phyloP scores from a whole-genome alignment of 202 grass and related monocot genomes.

The Digitaria exilis region DNA sequence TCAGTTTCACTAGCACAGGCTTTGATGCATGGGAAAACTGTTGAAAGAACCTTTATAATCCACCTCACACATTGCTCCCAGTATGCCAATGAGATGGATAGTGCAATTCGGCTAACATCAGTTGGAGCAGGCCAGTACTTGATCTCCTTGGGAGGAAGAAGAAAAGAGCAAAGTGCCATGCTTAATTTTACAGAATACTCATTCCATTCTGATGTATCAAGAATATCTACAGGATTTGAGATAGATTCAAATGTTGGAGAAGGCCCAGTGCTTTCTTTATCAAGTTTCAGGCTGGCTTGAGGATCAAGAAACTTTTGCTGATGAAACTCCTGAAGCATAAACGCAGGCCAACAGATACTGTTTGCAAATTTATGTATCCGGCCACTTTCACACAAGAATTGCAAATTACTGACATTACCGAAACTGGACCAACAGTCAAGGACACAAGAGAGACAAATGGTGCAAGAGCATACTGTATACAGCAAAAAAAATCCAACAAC shows the following conservation, averaged over 20 bases:
- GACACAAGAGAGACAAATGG: slow-evolving; percentile 39
- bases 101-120: slow-evolving; percentile 61
- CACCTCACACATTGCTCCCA: slow-evolving; percentile 94
- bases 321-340: slow-evolving; percentile 84
- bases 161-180: slow-evolving; percentile 86
- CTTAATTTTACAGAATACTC: slow-evolving; percentile 82
- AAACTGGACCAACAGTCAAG: slow-evolving; percentile 81
- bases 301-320: slow-evolving; percentile 48
- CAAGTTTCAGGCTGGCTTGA: slow-evolving; percentile 34
- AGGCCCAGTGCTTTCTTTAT: slow-evolving; percentile 32
- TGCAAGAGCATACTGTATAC: slow-evolving; percentile 23
- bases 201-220: slow-evolving; percentile 77
- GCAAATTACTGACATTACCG: slow-evolving; percentile 89
- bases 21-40: slow-evolving; percentile 93
- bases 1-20: slow-evolving; percentile 77
- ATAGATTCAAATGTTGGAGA: slow-evolving; percentile 42
- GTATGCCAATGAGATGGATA: slow-evolving; percentile 80
- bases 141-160: slow-evolving; percentile 79
- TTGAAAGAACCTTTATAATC: slow-evolving; percentile 92
- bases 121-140: slow-evolving; percentile 53
- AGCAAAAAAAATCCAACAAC: slow-evolving; percentile 24
- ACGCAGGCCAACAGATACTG: slow-evolving; percentile 93
- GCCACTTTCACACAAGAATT: slow-evolving; percentile 97
- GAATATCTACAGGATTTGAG: slow-evolving; percentile 57
- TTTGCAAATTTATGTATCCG: slow-evolving; percentile 97